These are phyloP conservation scores for Setaria viridis DNA, from an alignment of 202 grass and related monocot genomes.

Conservation along the genomic window DNA sequence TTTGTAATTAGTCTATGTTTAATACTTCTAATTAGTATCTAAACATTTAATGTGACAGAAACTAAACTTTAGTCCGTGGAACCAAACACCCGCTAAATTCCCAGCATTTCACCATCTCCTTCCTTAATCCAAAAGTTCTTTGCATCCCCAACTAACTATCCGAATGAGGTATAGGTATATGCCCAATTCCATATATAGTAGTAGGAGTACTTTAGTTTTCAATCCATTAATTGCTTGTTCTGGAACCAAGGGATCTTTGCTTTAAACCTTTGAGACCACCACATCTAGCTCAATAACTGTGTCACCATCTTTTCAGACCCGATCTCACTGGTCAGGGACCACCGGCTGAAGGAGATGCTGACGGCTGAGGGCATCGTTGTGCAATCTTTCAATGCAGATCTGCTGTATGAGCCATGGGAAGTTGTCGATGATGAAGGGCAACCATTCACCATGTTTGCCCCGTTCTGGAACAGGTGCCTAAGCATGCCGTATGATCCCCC, in stretches of 20 bases:
- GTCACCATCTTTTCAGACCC: conserved; percentile 71
- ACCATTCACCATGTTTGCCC: conserved; percentile 78
- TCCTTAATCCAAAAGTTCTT: conserved; percentile 42
- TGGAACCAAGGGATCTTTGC: conserved; percentile 38
- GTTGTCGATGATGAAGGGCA: conserved; percentile 73
- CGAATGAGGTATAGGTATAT: conserved; percentile 23
- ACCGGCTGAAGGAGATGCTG: conserved; percentile 79
- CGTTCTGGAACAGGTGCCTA: conserved; percentile 96
- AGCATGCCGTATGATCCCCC: conserved; percentile 80
- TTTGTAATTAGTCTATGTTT: too few species aligned
- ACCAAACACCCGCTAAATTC: background rate
- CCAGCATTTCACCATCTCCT: conserved; percentile 24
- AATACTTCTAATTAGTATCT: too few species aligned
- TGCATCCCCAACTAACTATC: conserved; percentile 16
- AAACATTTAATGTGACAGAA: too few species aligned
- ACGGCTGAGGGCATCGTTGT: conserved; percentile 67
- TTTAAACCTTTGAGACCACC: conserved; percentile 3
- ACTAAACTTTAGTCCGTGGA: too few species aligned
- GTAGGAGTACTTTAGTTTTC: conserved; percentile 39
- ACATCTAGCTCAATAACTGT: conserved; percentile 34
- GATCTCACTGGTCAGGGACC: conserved; percentile 84
- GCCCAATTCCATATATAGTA: conserved; percentile 28
- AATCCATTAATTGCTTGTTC: conserved; percentile 47
- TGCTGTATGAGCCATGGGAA: conserved; percentile 97
- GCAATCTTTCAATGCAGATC: conserved; percentile 85